phyloP scores from a whole-genome alignment of 176 grass and related monocot species.

The Phragmites australis region DNA sequence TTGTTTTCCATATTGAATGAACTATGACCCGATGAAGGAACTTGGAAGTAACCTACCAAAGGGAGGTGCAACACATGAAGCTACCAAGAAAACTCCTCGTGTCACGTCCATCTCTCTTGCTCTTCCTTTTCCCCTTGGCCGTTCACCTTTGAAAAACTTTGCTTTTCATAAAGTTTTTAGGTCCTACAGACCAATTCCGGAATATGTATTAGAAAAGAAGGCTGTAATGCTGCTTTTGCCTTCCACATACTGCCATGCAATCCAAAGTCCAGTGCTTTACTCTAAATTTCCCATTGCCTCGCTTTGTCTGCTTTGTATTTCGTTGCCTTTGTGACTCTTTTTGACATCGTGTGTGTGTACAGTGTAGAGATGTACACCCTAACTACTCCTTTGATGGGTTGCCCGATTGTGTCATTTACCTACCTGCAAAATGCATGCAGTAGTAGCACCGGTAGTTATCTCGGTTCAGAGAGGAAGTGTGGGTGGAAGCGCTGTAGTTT shows the following conservation, averaged over 20 bases:
- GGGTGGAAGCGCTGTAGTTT: neutral
- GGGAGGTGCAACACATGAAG: neutral
- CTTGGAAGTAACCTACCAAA: slow-evolving; percentile 10
- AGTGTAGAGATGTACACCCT: slow-evolving; percentile 1
- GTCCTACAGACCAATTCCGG: slow-evolving; percentile 35
- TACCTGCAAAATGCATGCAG: neutral
- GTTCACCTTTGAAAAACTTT: slow-evolving; percentile 20
- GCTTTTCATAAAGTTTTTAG: slow-evolving; percentile 44
- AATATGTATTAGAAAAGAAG: slow-evolving; percentile 7
- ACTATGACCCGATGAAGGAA: neutral
- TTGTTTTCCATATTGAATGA: neutral
- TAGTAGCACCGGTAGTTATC: neutral
- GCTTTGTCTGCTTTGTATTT: neutral
- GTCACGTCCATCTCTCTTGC: slow-evolving; percentile 12
- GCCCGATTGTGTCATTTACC: neutral
- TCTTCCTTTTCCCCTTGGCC: neutral
- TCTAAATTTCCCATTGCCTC: neutral
- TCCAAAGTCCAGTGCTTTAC: slow-evolving; percentile 29
- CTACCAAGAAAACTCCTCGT: neutral
- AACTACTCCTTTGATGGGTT: slow-evolving; percentile 1
- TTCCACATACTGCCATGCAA: slow-evolving; percentile 17
- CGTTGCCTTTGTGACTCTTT: slow-evolving; percentile 2
- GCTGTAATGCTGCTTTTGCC: neutral
- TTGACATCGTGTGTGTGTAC: neutral
- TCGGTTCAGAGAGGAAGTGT: neutral